phyloP scores from a whole-genome alignment of 1,284 basidiomycete genomes.

The Malassezia vespertilionis region DNA sequence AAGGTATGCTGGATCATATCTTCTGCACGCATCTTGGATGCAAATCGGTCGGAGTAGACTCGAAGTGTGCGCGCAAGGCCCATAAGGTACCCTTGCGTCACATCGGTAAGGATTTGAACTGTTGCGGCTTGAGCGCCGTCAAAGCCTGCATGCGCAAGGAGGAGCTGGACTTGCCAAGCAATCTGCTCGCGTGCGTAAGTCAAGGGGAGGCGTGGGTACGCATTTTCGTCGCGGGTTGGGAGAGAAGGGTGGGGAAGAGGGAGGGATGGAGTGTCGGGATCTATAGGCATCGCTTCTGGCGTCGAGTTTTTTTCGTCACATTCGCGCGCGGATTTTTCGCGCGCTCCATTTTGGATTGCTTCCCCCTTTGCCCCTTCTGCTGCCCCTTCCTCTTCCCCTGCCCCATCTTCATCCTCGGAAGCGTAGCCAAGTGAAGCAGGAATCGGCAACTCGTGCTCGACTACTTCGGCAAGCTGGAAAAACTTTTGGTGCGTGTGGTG shows the following conservation, averaged over 20 bases:
- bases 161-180: slow-evolving; percentile 23
- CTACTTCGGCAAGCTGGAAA: slow-evolving; percentile 27
- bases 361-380: not conserved
- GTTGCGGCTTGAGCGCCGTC: slow-evolving; percentile 50
- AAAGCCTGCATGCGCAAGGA: slow-evolving; percentile 42
- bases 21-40: slow-evolving; percentile 67
- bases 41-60: slow-evolving; percentile 69
- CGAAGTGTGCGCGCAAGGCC: slow-evolving; percentile 78
- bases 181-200: slow-evolving; percentile 22
- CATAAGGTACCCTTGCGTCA: slow-evolving; percentile 67
- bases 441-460: slow-evolving; percentile 38
- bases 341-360: not conserved
- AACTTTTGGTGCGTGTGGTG: slow-evolving; percentile 38
- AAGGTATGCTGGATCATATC: slow-evolving; percentile 83
- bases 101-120: slow-evolving; percentile 67
- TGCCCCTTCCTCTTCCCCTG: slow-evolving; percentile 9
- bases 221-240: not conserved
- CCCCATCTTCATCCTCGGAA: slow-evolving; percentile 28
- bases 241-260: not conserved
- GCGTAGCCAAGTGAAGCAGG: slow-evolving; percentile 31
- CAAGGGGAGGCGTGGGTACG: slow-evolving; percentile 12
- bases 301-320: too few relatives aligned
- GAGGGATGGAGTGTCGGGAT: not conserved
- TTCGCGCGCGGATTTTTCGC: too few relatives aligned
- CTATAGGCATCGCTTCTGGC: too few relatives aligned